Base-by-base conservation (phyloP, 2,329 filamentous ascomycete species). In the Neonectria ditissima region DNA sequence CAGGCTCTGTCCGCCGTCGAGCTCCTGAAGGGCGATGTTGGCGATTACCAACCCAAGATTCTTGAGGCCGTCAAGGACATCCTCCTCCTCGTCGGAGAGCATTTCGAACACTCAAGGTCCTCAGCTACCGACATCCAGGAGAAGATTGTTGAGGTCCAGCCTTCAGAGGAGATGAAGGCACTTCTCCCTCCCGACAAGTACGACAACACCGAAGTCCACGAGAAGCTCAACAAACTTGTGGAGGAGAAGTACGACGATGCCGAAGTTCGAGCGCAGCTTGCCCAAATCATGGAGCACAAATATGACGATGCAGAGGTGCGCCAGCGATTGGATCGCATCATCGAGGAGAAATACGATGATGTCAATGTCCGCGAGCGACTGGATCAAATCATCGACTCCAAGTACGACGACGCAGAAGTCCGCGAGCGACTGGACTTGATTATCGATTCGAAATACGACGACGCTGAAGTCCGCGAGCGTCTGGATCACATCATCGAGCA, bases 41-140 rank as follows among this genome's bases (percentile, higher is more conserved):
- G 87, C 9, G 94, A 97, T 76, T 91, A 91, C 68, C 91, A 97
- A 71, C 96, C 96, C 1, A 92, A 97, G 80, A 92, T 98, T 69
- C 86, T 97, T 61, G 90, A 95, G 56, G 88, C 92, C 0, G 88
- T 99, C 68, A 91, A 93, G 72, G 92, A 97, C 72, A 89, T 98
- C n/a, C 84, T 97, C 41, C 83, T 89, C 8, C 85, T 97, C 24
- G 92, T 97, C 58, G 91, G 89, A 24, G 88, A 97, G 75, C 94
- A 98, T 76, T 97, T 92, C 73, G 93, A 97, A 70, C 92, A 97
- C 75, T 92, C 93, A 14, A 93, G 94, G 78, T 85, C 87, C 47
- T 86, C 90, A 0, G 81, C 83, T 1, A 83, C 78, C 7, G 81
- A 83, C 3, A 81, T 91, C 24, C 82, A 88, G 68, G 83, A 86